phyloP scores from a whole-genome alignment of 2,329 filamentous ascomycete genomes.

The Pestalotiopsis sp. region DNA sequence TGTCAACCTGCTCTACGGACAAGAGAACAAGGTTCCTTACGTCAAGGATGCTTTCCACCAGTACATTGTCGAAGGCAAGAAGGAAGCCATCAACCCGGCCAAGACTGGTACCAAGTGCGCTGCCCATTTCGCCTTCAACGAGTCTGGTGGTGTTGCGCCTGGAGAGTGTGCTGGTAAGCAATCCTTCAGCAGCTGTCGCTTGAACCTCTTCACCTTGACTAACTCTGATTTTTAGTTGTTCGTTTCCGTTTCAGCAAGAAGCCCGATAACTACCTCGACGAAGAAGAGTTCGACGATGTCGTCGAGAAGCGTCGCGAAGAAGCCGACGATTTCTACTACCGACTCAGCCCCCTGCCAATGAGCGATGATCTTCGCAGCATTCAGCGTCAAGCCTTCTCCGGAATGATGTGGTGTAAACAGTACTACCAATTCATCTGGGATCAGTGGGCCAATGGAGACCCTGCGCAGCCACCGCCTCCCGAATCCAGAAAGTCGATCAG shows the following conservation, averaged over 20 bases:
- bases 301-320: constrained; percentile 86
- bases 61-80: constrained; percentile 80
- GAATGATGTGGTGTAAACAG: constrained; percentile 99
- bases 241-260: constrained; percentile 85
- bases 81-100: constrained; percentile 78
- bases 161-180: constrained; percentile 86
- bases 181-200: constrained; percentile 46
- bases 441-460: constrained; percentile 95
- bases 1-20: constrained; percentile 72
- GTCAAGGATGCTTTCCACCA: constrained; percentile 96
- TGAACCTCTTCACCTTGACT: not conserved
- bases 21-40: constrained; percentile 78
- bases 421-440: constrained; percentile 98
- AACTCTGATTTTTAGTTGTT: constrained; percentile 60
- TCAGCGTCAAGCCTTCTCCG: constrained; percentile 89
- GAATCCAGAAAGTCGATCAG: constrained; percentile 76
- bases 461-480: constrained; percentile 83
- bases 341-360: constrained; percentile 91
- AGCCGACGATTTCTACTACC: constrained; percentile 94
- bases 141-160: constrained; percentile 82
- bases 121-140: constrained; percentile 91
- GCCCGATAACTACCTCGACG: constrained; percentile 78
- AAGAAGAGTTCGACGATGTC: constrained; percentile 89
- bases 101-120: constrained; percentile 83
- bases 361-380: constrained; percentile 92